A percentile compares a stretch with the other conserved stretches of the same genome.
Conservation (phyloP, 805 yeast species). For the Blastobotrys attinorum region DNA sequence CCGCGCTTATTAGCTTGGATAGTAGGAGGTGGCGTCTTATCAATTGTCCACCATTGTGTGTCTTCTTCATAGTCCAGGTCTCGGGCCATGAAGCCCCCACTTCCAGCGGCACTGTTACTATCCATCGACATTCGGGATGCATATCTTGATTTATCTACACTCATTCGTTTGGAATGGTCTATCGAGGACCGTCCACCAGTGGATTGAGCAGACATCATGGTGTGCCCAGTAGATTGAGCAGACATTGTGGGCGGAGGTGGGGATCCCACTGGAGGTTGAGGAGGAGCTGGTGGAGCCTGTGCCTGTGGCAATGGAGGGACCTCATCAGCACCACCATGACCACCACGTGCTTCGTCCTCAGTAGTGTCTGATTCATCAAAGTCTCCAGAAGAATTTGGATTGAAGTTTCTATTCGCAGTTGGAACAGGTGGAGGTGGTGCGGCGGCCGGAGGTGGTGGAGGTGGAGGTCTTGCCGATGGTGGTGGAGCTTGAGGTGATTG, state of each 20-base stretch:
- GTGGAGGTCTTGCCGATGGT: slow-evolving; percentile 4
- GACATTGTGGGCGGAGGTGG: slow-evolving; percentile 18
- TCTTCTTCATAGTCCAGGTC: slow-evolving; percentile 30
- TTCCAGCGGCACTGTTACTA: not conserved
- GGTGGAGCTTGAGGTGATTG: slow-evolving; percentile 9
- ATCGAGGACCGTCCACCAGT: slow-evolving; percentile 9
- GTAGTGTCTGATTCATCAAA: slow-evolving; percentile 1
- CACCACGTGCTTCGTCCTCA: not conserved
- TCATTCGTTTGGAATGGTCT: slow-evolving; percentile 2
- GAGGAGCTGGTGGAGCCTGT: slow-evolving; percentile 12
- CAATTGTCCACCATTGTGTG: slow-evolving; percentile 60
- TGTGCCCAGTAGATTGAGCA: slow-evolving; percentile 21
- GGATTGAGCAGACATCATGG: slow-evolving; percentile 19
- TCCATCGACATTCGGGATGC: slow-evolving; percentile 10
- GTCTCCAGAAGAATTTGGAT: not conserved
- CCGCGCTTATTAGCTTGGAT: slow-evolving; percentile 36
- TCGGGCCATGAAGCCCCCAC: slow-evolving; percentile 17
- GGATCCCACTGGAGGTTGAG: slow-evolving; percentile 12
- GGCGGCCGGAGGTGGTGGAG: slow-evolving; percentile 12
- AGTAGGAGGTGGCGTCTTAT: slow-evolving; percentile 48
- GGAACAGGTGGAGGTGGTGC: slow-evolving; percentile 12
- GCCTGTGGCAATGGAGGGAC: slow-evolving; percentile 14
- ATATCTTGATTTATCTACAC: slow-evolving; percentile 5
- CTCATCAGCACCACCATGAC: not conserved
- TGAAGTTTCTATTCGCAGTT: not conserved